phyloP scores from a whole-genome alignment of 495 filamentous ascomycete species.

The Hyaloscypha variabilis region DNA sequence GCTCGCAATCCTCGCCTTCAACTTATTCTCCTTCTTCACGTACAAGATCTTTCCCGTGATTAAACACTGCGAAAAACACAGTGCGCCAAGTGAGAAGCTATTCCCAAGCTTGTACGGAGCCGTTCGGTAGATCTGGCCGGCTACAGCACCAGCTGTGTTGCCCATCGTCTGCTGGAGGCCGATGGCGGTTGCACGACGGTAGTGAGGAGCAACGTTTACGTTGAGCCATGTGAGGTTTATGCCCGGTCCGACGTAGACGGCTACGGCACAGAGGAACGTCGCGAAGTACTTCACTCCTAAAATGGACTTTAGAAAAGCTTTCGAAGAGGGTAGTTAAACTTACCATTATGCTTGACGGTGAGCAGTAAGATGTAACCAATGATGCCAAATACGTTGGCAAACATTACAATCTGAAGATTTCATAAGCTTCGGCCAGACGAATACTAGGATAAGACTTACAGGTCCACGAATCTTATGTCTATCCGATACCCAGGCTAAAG shows the following conservation, averaged over 20 bases:
- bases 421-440: slow-evolving; percentile 18
- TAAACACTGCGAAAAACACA: slow-evolving; percentile 42
- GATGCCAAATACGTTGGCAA: slow-evolving; percentile 48
- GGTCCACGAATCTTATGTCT: slow-evolving; percentile 5
- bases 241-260: slow-evolving; percentile 51
- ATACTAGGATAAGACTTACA: neutral
- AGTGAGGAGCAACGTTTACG: slow-evolving; percentile 60
- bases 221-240: slow-evolving; percentile 60
- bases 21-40: slow-evolving; percentile 40
- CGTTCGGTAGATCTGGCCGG: slow-evolving; percentile 53
- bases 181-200: slow-evolving; percentile 55
- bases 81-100: slow-evolving; percentile 47
- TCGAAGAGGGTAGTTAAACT: too few relatives aligned
- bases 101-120: slow-evolving; percentile 56
- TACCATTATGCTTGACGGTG: slow-evolving; percentile 35
- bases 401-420: slow-evolving; percentile 39
- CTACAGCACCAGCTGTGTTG: slow-evolving; percentile 58
- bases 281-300: slow-evolving; percentile 55
- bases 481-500: slow-evolving; percentile 46
- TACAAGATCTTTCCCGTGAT: slow-evolving; percentile 45
- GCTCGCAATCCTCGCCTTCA: slow-evolving; percentile 43
- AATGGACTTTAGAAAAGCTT: neutral
- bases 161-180: slow-evolving; percentile 58
- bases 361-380: slow-evolving; percentile 56
- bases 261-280: slow-evolving; percentile 54